These are phyloP conservation scores for Cyberlindnera galapagoensis DNA, from an alignment of 805 yeast genomes.

Conservation along the genomic window DNA sequence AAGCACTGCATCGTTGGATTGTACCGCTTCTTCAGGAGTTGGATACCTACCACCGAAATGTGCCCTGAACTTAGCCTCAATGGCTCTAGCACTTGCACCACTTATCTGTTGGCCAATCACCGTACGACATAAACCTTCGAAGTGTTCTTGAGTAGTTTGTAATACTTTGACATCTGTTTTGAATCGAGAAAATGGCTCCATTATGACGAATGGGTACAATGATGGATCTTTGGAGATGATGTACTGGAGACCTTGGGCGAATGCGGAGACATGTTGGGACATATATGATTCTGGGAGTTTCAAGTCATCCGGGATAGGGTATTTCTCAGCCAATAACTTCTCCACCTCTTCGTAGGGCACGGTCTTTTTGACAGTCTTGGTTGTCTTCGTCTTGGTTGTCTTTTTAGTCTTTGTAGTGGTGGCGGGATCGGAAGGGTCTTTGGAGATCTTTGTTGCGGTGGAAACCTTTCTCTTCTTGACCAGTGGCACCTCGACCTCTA, in stretches of 20 bases:
- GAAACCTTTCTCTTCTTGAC: no score
- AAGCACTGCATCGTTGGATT: constrained; percentile 38
- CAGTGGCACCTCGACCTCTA: no score
- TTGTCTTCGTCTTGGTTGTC: no score
- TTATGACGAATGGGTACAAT: constrained; percentile 23
- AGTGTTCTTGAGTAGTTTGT: constrained; percentile 27
- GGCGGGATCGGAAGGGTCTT: no score
- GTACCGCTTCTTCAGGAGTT: constrained; percentile 40
- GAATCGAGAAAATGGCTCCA: constrained; percentile 26
- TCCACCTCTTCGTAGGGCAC: constrained; percentile 11
- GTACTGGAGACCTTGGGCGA: constrained; percentile 28
- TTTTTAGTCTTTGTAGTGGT: no score
- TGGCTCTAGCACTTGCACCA: constrained; percentile 74
- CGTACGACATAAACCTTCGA: constrained; percentile 36
- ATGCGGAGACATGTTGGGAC: constrained; percentile 25
- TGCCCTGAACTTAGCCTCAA: constrained; percentile 40
- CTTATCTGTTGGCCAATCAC: constrained; percentile 71
- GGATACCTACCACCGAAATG: constrained; percentile 28
- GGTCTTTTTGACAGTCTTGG: no score
- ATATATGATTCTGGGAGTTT: constrained; percentile 21
- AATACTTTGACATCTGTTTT: constrained; percentile 10
- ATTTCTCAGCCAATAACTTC: constrained; percentile 5
- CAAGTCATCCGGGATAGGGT: constrained; percentile 12
- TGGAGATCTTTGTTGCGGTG: no score
- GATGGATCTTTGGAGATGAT: constrained; percentile 33